These are phyloP conservation scores for Lobosporangium transversale DNA, from an alignment of 192 early-diverging fungal genomes.

Conservation along the genomic window DNA sequence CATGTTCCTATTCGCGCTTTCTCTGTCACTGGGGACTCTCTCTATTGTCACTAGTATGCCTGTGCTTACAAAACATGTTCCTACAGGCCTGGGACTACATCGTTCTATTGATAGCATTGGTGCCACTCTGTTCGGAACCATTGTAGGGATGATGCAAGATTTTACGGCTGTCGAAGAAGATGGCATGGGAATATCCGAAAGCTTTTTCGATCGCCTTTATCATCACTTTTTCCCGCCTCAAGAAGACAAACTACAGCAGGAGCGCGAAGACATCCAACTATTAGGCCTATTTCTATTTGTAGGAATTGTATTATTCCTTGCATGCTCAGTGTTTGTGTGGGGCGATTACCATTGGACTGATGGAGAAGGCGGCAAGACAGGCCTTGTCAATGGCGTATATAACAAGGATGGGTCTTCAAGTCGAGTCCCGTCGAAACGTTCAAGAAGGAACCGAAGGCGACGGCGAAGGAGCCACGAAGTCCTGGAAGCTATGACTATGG, in stretches of 20 bases:
- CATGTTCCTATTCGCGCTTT: conserved; percentile 55
- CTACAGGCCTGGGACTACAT: conserved; percentile 55
- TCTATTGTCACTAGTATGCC: conserved; percentile 57
- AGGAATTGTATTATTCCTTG: conserved; percentile 12
- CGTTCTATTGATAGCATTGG: conserved; percentile 58
- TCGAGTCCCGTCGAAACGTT: not conserved
- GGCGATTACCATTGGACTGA: conserved; percentile 52
- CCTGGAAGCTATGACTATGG: conserved; percentile 37
- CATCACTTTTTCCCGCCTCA: conserved; percentile 42
- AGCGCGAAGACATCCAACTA: conserved; percentile 30
- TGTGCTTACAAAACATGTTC: conserved; percentile 54
- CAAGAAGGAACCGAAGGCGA: conserved; percentile 9
- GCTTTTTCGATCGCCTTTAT: conserved; percentile 40
- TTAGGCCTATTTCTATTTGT: conserved; percentile 40
- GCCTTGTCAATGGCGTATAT: conserved; percentile 42
- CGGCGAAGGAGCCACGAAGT: conserved; percentile 43
- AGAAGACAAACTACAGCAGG: conserved; percentile 21
- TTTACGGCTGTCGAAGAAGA: conserved; percentile 1
- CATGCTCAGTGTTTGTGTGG: conserved; percentile 44
- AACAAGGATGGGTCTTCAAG: not conserved
- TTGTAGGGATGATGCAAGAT: conserved; percentile 54
- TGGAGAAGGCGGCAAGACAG: conserved; percentile 48
- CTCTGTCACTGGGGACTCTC: conserved; percentile 42
- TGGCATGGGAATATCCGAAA: conserved; percentile 22
- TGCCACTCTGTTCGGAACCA: conserved; percentile 52